Base-by-base conservation (phyloP, 2,329 filamentous ascomycete genomes). In the Myriosclerotinia curreyana region DNA sequence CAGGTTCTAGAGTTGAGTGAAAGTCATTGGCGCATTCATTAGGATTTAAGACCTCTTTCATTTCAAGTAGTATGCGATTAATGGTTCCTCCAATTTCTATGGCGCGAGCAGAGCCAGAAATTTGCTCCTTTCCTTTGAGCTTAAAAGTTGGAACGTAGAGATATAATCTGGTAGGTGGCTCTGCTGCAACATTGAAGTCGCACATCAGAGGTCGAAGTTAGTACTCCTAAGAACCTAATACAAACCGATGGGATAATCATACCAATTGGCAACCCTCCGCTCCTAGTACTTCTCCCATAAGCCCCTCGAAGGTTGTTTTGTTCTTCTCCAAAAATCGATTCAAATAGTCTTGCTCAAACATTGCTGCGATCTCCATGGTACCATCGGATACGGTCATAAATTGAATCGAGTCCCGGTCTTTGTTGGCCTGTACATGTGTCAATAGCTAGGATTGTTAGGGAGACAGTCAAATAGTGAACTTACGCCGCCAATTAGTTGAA, bases 401-500 rank as follows among this genome's bases (percentile, higher is more conserved):
- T 22, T 56, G 59, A 22, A 22, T 12, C 22, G 59, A 34, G 20
- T 55, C 31, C 28, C 3, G 42, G 9, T 17, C 42, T 22, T 48
- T 36, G 42, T n/a, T 36, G 31, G n/a, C 36, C 55, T 59, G n/a
- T 36, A 36, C 5, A 17, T 48, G 28, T 59, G 42, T 59, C 31
- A 59, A 36, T 14, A 48, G 44, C 36, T 17, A 31, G n/a, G 11
- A 48, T 11, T 17, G 14, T 12, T 22, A 25, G 34, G n/a, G 49
- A 40, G 22, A 36, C 22, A 2, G 5, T 12, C 12, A n/a, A 48
- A 12, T 20, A n/a, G 28, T 46, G 7, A 25, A 62, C 60, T 20
- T 17, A 62, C 60, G 31, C 51, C 60, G 31, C 51, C 31, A 22
- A 62, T 62, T 8, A 62, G 15, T 15, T 62, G 60, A 28, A 62